Base-by-base conservation (phyloP, 805 yeast genomes). In the Debaryomyces hansenii region DNA sequence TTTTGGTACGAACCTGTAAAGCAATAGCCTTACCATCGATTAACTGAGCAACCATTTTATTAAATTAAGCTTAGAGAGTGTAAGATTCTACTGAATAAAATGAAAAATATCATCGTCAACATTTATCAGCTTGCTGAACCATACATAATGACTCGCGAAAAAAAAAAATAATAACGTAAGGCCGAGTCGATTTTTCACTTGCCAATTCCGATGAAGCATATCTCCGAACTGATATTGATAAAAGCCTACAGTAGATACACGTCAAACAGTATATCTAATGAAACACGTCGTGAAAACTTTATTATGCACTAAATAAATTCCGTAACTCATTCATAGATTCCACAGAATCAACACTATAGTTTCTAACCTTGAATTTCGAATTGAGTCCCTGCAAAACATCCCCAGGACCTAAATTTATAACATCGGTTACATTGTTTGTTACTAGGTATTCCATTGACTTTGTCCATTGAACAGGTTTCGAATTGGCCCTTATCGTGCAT, bases 11-110 rank as follows among this genome's bases (percentile, higher is more conserved):
- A 52, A 74, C 59, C 48, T 64, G 60, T 47, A 58, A 55, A 51
- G 78, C 78, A 45, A 72, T 64, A 45, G 69, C 70, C 61, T 74
- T 74, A 14, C 79, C 79, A 59, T 74, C 77, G 44, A 74, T 72
- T 44, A 70, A 45, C 46, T 59, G 59, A 45, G 69, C 72, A 45
- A 63, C 57, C 70, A 66, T 67, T 28, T 43, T 32, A 14, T 31
- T 14, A n/a, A 31, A 28, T 28, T 12, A 31, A 31, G 34, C 12
- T 39, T 39, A 39, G 31, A 27, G 33, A 39, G n/a, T 14, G 20
- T 21, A 40, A 40, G 21, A 12, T 32, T 15, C 18, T 28, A 32
- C 16, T 14, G 15, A 7, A 32, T 12, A 14, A 40, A n/a, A 16
- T 11, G 20, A 32, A 40, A 40, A 40, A 32, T 18, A 29, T 16